Base-by-base conservation (phyloP, 768 basidiomycete species). In the Boletellus sp. region DNA sequence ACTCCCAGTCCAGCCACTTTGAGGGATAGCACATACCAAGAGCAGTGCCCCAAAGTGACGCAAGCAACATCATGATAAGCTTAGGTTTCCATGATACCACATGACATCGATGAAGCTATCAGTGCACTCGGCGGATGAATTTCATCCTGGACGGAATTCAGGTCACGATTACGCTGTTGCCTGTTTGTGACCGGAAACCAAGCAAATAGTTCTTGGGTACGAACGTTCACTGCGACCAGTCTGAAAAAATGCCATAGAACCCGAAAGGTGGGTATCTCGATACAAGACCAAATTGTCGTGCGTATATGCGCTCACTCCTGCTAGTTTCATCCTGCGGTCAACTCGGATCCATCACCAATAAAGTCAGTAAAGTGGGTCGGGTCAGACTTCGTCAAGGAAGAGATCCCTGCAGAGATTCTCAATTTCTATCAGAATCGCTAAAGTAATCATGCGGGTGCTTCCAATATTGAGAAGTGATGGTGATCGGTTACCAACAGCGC, bases 231-330 rank as follows among this genome's bases (percentile, higher is more conserved):
- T 65, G 52, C 17, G 57, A 56, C 6, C 47, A 37, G 19, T 57
- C 46, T 3, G 54, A 43, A 48, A 70, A 42, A 45, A 70, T 0
- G 42, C 56, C 2, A 42, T 2, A 3, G 69, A 58, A 3, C 67
- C 67, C 3, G 63, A 63, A 8, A 46, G 56, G 31, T 45, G 51
- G 1, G 34, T 51, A n/a, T 61, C 54, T 3, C 66, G 54, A 22
- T 55, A 50, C 26, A 28, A 28, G 13, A 68, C 48, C 10, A 70
- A 48, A 6, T 65, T 26, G 24, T 8, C 24, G 24, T 26, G 24
- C 24, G 24, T 26, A 26, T 26, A 8, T 26, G 24, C 24, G 24
- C 24, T 26, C 24, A 8, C 8, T 26, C 8, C 8, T 26, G 24
- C 24, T 26, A 8, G 24, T 26, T 26, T 26, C 24, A 26, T 26